Base-by-base conservation (phyloP, 2,329 filamentous ascomycete genomes). In the Alternaria sp. region DNA sequence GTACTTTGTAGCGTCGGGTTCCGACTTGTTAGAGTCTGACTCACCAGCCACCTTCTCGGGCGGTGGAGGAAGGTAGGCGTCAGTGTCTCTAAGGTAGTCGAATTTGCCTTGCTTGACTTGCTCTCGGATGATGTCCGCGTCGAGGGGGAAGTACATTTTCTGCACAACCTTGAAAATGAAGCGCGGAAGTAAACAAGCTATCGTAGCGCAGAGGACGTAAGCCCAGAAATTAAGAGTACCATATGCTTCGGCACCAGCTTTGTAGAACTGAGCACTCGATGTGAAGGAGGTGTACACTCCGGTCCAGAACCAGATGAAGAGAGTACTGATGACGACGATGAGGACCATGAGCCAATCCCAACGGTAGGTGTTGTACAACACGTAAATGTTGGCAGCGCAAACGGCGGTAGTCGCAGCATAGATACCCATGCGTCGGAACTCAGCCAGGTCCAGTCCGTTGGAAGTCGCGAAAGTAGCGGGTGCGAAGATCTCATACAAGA, bases 261-360 rank as follows among this genome's bases (percentile, higher is more conserved):
- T 85, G 83, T 95, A 97, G 81, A 98, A 92, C 40, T 86, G 81
- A 72, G 83, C 86, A 50, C 87, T 86, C 2, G 80, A 79, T 21
- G 83, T 83, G 73, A 88, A 88, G 3, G 86, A 85, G 0, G 90
- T 89, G 82, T 96, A 99, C 40, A 97, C 86, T 28, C 93, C 96
- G 6, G 96, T 97, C 93, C 96, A 98, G 83, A 97, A 91, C 85
- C 93, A 99, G 75, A 98, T 88, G 73, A 97, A 88, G 28, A 98
- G 79, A 66, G 91, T 91, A 81, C 93, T 97, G 79, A 98, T 87
- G 23, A 82, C 81, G 55, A 96, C 91, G 66, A 97, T 90, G 62
- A 97, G 83, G 21, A 94, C 81, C 82, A 96, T 96, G 74, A 99
- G 85, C 95, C 95, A 99, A 79, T 99, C 96, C 96, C 96, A 99